A percentile compares a stretch with the other conserved stretches of the same genome.
These are phyloP conservation scores for Stereum hirsutum DNA, from an alignment of 1,284 basidiomycete species.

Conservation along the genomic window DNA sequence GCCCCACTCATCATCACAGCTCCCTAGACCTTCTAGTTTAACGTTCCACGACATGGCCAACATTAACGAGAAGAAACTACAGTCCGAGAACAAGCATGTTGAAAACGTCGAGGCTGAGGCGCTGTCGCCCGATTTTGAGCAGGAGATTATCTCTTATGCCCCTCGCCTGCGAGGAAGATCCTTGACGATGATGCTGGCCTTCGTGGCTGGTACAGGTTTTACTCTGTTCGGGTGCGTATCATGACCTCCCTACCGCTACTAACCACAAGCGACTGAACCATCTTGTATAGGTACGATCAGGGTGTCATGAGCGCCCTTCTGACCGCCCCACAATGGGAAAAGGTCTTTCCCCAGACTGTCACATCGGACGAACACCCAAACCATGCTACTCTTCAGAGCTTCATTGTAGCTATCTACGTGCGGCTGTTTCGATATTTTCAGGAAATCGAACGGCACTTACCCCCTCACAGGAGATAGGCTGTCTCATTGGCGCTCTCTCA, in stretches of 20 bases:
- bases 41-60: too few relatives aligned
- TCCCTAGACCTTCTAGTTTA: too few relatives aligned
- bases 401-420: conserved; percentile 46
- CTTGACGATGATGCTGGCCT: conserved; percentile 36
- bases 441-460: background rate
- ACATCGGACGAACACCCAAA: conserved; percentile 24
- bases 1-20: too few relatives aligned
- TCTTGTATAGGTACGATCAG: conserved; percentile 45
- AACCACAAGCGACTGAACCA: background rate
- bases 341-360: conserved; percentile 38
- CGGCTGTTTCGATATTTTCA: conserved; percentile 11
- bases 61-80: background rate
- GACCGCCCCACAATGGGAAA: conserved; percentile 43
- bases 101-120: too few relatives aligned
- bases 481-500: conserved; percentile 39
- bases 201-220: conserved; percentile 46
- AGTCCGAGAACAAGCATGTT: background rate
- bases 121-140: background rate
- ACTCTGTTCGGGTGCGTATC: conserved; percentile 43
- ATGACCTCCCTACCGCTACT: background rate
- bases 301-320: conserved; percentile 57
- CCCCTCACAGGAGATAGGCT: conserved; percentile 37
- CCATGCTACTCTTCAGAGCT: conserved; percentile 44
- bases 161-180: conserved; percentile 29
- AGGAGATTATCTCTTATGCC: conserved; percentile 11